phyloP scores from a whole-genome alignment of 1,139 yeast genomes.

The Cylindricascospora bacillispora region DNA sequence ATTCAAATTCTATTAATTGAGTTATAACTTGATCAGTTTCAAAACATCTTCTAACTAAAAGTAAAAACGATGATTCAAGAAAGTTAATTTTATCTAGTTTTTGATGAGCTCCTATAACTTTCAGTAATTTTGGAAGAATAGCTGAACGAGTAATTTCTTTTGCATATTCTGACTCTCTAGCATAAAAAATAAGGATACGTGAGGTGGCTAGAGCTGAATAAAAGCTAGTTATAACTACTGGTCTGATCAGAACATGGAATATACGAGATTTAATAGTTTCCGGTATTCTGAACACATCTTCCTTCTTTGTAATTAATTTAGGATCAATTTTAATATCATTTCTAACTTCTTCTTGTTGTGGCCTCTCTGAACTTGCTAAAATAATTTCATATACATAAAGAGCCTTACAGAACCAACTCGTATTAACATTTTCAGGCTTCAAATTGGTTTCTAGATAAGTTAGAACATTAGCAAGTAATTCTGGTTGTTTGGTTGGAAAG shows the following conservation, averaged over 20 bases:
- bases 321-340: slow-evolving; percentile 17
- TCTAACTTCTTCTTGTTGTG: slow-evolving; percentile 23
- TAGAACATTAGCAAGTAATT: slow-evolving; percentile 28
- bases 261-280: slow-evolving; percentile 27
- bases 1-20: slow-evolving; percentile 37
- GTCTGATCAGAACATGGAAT: slow-evolving; percentile 32
- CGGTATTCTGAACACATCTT: slow-evolving; percentile 23
- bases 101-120: slow-evolving; percentile 24
- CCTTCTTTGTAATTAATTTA: slow-evolving; percentile 11
- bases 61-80: slow-evolving; percentile 29
- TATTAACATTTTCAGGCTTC: slow-evolving; percentile 28
- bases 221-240: slow-evolving; percentile 31
- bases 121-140: slow-evolving; percentile 26
- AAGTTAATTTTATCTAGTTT: slow-evolving; percentile 23
- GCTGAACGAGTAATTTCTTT: slow-evolving; percentile 33
- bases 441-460: slow-evolving; percentile 30
- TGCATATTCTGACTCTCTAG: slow-evolving; percentile 34
- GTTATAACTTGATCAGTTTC: slow-evolving; percentile 46
- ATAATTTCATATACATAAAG: slow-evolving; percentile 38
- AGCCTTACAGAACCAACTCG: slow-evolving; percentile 40
- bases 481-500: slow-evolving; percentile 20
- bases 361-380: slow-evolving; percentile 35
- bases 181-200: slow-evolving; percentile 40
- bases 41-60: slow-evolving; percentile 54
- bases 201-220: slow-evolving; percentile 40